Base-by-base conservation (phyloP, 345 rosid genomes). In the Orychophragmus violaceus region DNA sequence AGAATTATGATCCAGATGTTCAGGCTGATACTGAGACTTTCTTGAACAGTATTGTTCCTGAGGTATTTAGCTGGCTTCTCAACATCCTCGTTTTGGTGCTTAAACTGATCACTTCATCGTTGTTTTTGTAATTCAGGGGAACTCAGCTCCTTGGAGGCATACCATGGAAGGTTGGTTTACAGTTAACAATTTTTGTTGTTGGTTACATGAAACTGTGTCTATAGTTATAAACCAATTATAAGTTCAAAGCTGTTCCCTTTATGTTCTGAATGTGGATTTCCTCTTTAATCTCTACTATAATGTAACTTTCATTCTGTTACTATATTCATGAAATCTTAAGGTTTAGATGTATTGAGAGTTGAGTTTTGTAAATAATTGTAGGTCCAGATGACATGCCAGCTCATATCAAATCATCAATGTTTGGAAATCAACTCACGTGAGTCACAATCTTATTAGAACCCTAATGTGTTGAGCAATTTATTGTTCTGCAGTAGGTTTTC, bases 341-440 rank as follows among this genome's bases (percentile, higher is more conserved):
- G n/a, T n/a, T n/a, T n/a, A n/a, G 0, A 3, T 66, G 50, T 48
- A n/a, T 13, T 46, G 48, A 57, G 58, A 8, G 18, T 59, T 59
- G 59, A 51, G 30, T 60, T 54, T 9, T 71, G 27, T 37, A 3
- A 30, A 65, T 57, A 62, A 69, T 52, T 82, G 70, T 82, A 89
- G 98, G 97, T 49, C 87, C 94, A 11, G 97, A 93, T 87, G 98
- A 93, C 80, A 90, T 90, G 98, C 97, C 98, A 6, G 98, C 97
- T 14, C 98, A 93, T 74, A 82, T 93, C 62, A 87, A 93, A 72
- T 93, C 98, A 56, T 90, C 97, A 23, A 85, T 93, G 94, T 88
- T 90, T 78, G 97, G 98, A 61, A 87, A 96, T 51, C 28, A 79
- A 14, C 91, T 93, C 52, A 86, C 87, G 97, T 90, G 77, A 22